Evolutionary conservation across 441 rosid genomes (phyloP).

Genomic region (Euphorbia schlechtendalii): DNA sequence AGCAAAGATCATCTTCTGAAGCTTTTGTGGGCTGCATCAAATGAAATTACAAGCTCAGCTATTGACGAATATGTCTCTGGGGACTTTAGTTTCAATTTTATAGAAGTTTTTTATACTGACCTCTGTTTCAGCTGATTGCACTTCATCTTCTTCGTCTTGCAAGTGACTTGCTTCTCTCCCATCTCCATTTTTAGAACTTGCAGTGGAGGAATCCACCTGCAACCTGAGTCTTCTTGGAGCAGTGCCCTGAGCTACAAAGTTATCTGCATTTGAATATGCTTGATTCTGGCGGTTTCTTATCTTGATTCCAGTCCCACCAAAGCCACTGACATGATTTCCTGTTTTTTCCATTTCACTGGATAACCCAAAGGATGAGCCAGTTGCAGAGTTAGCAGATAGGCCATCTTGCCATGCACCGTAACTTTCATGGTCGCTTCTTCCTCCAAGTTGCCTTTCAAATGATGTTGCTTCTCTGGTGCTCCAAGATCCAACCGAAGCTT

Average conservation of each 20-base stretch:
- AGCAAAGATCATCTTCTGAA: slow-evolving; percentile 9
- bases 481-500: slow-evolving; percentile 27
- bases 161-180: slow-evolving; percentile 10
- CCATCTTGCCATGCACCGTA: slow-evolving; percentile 30
- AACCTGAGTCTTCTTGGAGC: slow-evolving; percentile 70
- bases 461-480: slow-evolving; percentile 19
- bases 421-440: slow-evolving; percentile 20
- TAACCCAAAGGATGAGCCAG: slow-evolving; percentile 31
- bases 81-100: not conserved
- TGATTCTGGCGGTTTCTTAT: slow-evolving; percentile 45
- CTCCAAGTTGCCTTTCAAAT: slow-evolving; percentile 23
- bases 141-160: slow-evolving; percentile 44
- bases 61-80: slow-evolving; percentile 1
- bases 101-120: slow-evolving; percentile 31
- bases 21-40: slow-evolving; percentile 32
- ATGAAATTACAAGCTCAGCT: not conserved
- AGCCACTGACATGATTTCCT: slow-evolving; percentile 20
- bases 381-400: slow-evolving; percentile 28
- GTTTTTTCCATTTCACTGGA: slow-evolving; percentile 30
- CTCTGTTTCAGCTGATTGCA: slow-evolving; percentile 44
- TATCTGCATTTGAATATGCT: slow-evolving; percentile 23
- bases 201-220: slow-evolving; percentile 18
- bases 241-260: slow-evolving; percentile 47
- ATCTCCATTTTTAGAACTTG: slow-evolving; percentile 9
- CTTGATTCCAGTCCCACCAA: slow-evolving; percentile 42